Base-by-base conservation (phyloP, 345 rosid genomes). In the Heritiera littoralis region DNA sequence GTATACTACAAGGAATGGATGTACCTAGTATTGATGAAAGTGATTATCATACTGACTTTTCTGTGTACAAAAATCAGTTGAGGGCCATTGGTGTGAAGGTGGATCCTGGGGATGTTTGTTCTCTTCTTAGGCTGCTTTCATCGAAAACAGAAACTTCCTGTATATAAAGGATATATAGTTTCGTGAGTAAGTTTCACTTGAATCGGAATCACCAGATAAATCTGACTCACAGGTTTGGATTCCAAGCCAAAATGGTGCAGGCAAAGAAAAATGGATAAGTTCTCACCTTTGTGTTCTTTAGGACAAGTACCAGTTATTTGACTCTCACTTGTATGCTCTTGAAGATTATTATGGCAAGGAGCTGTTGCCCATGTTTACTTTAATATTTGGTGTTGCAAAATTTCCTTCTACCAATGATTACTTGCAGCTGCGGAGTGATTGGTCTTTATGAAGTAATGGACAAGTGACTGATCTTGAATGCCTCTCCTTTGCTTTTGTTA, bases 311-410 rank as follows among this genome's bases (percentile, higher is more conserved):
- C 4, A 40, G 28, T 17, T 66, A 40, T 66, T 66, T 41, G 28
- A 28, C 51, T 18, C 28, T 66, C 14, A 30, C 14, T 5, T 41
- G 71, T 41, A 66, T 66, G 51, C 46, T 40, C 71, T 66, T 17
- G 30, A 66, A 18, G 30, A 66, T 18, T n/a, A 41, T 66, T 66
- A 66, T n/a, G 5, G 3, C 30, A 18, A 66, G 71, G 51, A 66
- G 51, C 15, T 66, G 30, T 66, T 66, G 12, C 71, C 71, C 28
- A 40, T 66, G 71, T 66, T 66, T 66, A 40, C 71, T 66, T n/a
- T 14, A 5, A 41, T 66, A 17, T 66, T 66, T 41, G 51, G 30
- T 40, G 71, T 41, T 41, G 30, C 71, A n/a, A 41, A 41, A 41
- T 17, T 18, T 66, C 71, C 71, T 66, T 66, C 30, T 1, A 66